Evolutionary conservation across 352 stramenopile genomes (phyloP), one percentile per base, ranked within the genome.

Genomic region (Phytophthora ohioensis): DNA sequence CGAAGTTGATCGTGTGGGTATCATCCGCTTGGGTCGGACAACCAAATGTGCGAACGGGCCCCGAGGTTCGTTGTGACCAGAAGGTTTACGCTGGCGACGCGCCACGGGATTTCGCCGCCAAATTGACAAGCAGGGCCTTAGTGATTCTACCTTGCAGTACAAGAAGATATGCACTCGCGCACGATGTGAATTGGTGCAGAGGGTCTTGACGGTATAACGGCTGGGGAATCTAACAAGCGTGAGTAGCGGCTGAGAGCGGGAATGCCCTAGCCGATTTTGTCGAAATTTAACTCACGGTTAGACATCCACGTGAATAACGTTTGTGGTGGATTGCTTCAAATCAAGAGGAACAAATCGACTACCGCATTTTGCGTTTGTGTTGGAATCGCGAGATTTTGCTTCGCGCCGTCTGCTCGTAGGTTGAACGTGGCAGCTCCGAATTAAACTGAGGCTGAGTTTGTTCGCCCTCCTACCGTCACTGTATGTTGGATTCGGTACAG

Each of bases 221-320:
- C 47, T 43, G 49, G 30, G 43, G 31, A 15, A 12, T 13, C 47
- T 56, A 41, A 56, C 30, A 30, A 42, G 49, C 32, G 8, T 6
- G 32, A 15, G 0, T 43, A 15, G 32, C 32, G 15, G 49, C 49
- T 56, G 49, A 43, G 32, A 15, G 32, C 10, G 3, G 15, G 49
- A 56, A 43, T 31, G 31, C 3, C 17, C 49, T 31, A 56, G 49
- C 49, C 49, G 49, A 56, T 56, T 43, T 11, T 42, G 48, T 56
- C 34, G 48, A 56, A 52, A 52, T 31, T 42, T 12, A 53, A 36
- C 43, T 4, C 42, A 42, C 32, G 49, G 49, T 31, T 41, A 3
- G 47, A 38, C 30, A 38, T 54, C 46, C 27, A 34, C 30, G 12
- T 39, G 47, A 39, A 21, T 21, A 21, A 21, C 21, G 30, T 4